Percentiles rank a stretch among this genome's conserved stretches.
Evolutionary conservation across 306 rosid species (phyloP).

Genomic region (Hippophae gyantsensis): DNA sequence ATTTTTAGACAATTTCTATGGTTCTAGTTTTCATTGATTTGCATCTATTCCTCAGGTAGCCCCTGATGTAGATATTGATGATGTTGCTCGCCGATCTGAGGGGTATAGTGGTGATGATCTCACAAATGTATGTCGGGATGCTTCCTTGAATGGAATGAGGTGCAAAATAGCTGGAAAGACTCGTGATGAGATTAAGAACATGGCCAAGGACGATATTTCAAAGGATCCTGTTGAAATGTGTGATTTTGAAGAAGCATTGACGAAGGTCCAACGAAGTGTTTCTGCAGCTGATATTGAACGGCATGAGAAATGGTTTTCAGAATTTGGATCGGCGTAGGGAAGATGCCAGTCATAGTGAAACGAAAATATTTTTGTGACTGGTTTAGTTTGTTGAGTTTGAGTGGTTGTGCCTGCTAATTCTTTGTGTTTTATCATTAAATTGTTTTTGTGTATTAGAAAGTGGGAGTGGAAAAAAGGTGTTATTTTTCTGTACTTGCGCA

Average conservation of each 20-base stretch:
- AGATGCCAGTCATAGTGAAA: slow-evolving; percentile 8
- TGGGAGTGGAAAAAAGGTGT: slow-evolving; percentile 15
- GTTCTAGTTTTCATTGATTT: not conserved
- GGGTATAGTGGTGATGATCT: slow-evolving; percentile 99
- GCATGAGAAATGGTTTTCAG: slow-evolving; percentile 93
- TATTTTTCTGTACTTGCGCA: slow-evolving; percentile 8
- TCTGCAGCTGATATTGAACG: slow-evolving; percentile 77
- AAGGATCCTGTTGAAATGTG: slow-evolving; percentile 98
- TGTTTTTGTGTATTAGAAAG: not conserved
- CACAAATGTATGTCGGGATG: slow-evolving; percentile 91
- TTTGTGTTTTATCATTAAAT: not conserved
- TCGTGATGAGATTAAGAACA: slow-evolving; percentile 90
- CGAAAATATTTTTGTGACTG: not conserved
- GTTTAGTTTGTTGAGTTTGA: slow-evolving; percentile 6
- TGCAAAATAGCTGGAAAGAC: slow-evolving; percentile 97
- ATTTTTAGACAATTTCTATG: not conserved
- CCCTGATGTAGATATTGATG: slow-evolving; percentile 69
- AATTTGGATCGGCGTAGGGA: slow-evolving; percentile 76
- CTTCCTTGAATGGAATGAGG: slow-evolving; percentile 98
- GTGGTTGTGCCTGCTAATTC: slow-evolving; percentile 9
- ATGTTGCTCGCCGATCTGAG: slow-evolving; percentile 88
- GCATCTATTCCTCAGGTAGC: slow-evolving; percentile 52
- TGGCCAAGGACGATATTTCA: slow-evolving; percentile 93
- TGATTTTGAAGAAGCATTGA: slow-evolving; percentile 91
- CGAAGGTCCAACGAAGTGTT: slow-evolving; percentile 89